phyloP scores from a whole-genome alignment of 2,329 filamentous ascomycete genomes.

The Fusarium pininemorale region DNA sequence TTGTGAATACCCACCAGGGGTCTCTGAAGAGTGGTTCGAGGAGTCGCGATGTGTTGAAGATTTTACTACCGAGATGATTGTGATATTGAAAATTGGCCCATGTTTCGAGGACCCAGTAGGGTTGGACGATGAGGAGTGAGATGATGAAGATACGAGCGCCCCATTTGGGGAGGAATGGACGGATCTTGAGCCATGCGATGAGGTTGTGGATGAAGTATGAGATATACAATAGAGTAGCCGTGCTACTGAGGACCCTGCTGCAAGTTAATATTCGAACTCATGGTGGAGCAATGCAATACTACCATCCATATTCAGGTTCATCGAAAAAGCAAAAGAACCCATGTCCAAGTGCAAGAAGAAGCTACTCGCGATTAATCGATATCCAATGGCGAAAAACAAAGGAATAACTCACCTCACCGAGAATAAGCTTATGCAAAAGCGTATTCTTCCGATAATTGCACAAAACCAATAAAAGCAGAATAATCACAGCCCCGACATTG shows the following conservation, averaged over 20 bases:
- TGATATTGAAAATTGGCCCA: conserved; percentile 31
- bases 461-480: conserved; percentile 14
- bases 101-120: conserved; percentile 25
- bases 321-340: conserved; percentile 24
- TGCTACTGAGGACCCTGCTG: conserved; percentile 16
- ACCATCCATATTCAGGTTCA: conserved; percentile 26
- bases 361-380: neutral
- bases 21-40: conserved; percentile 21
- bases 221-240: conserved; percentile 16
- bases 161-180: conserved; percentile 17
- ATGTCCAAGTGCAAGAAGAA: conserved; percentile 19
- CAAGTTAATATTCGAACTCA: neutral
- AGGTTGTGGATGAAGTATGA: conserved; percentile 25
- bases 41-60: conserved; percentile 10
- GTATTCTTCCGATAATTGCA: conserved; percentile 23
- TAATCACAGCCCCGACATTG: conserved; percentile 9
- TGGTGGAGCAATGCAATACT: neutral
- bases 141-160: conserved; percentile 17
- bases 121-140: conserved; percentile 7
- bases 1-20: conserved; percentile 28
- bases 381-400: neutral
- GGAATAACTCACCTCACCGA: conserved; percentile 7
- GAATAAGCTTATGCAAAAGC: conserved; percentile 26
- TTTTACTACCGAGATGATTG: conserved; percentile 7
- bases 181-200: conserved; percentile 26